Evolutionary conservation across 2,329 filamentous ascomycete genomes (phyloP), one percentile per base, ranked within the genome.

Genomic region (Fusarium succisae): DNA sequence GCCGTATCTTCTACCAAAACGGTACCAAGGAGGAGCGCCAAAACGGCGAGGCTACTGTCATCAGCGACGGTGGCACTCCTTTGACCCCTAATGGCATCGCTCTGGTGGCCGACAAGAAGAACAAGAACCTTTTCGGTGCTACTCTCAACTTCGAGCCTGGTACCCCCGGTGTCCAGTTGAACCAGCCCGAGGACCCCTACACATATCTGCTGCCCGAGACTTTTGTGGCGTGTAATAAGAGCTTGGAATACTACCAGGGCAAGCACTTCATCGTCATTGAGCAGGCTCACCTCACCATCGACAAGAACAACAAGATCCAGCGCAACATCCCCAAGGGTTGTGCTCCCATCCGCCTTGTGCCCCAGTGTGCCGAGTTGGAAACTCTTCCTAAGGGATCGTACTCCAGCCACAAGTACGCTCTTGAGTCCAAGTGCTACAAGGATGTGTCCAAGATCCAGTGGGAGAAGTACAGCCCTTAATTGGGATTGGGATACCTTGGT

Each of bases 1-100:
- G 73, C n/a, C 72, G 72, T 13, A 60, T 84, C 66, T 88, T 88
- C 76, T 88, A 88, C 82, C 79, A 85, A 64, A 88, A 89, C 74
- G 86, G 84, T 74, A 87, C 86, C 18, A 80, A 80, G 18, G 65
- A 77, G 12, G 81, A 85, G 44, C 71, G 82, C 12, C 72, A 75
- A 24, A 77, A 76, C 41, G 75, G 78, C 44, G 58, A 73, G 47
- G 81, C 81, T 41, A 81, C 79, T 47, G 76, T 85, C 56, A 62
- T 87, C 37, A 83, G 81, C 32, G 85, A 87, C 67, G 80, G 80
- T 24, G 84, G 83, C 38, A 82, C 78, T 11, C 83, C 83, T 8
- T 77, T 78, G 8, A 81, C 81, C 61, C 83, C 86, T 8, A 81
- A 76, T 41, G 84, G 82, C 53, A 76, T 87, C 64, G 75, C 73